phyloP scores from a whole-genome alignment of 139 green algal species.

The Pleodorina starrii region DNA sequence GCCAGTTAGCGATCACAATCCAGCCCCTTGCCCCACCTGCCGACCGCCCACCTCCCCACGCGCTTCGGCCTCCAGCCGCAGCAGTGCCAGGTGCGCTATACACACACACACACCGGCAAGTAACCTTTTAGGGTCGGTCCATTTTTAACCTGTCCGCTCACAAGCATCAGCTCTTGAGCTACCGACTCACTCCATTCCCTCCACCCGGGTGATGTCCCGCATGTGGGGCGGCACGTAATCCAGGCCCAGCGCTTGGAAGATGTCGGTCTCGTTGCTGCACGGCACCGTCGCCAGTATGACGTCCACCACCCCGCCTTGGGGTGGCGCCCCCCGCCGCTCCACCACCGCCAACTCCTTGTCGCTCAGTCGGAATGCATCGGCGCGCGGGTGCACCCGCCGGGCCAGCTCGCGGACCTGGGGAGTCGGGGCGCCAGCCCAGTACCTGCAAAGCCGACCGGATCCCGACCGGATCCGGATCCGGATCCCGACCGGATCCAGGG shows the following conservation, averaged over 20 bases:
- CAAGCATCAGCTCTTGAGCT: too few relatives aligned
- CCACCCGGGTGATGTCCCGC: conserved; percentile 41
- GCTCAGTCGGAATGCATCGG: conserved; percentile 54
- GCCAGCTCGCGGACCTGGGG: not conserved
- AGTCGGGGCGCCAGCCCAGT: conserved; percentile 52
- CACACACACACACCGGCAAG: too few relatives aligned
- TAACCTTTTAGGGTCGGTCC: too few relatives aligned
- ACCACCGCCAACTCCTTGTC: conserved; percentile 54
- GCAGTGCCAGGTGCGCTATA: too few relatives aligned
- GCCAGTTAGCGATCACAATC: too few relatives aligned
- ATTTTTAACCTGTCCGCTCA: too few relatives aligned
- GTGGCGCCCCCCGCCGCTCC: not conserved
- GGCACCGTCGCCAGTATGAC: not conserved
- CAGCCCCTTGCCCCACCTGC: too few relatives aligned
- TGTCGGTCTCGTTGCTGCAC: conserved; percentile 61
- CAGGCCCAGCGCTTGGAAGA: conserved; percentile 67
- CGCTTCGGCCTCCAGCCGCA: too few relatives aligned
- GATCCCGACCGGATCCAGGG: not conserved
- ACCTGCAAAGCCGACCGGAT: conserved; percentile 26
- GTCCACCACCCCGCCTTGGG: not conserved
- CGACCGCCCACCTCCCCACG: too few relatives aligned
- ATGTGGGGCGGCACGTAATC: conserved; percentile 67
- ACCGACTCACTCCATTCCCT: too few relatives aligned
- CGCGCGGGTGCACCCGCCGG: conserved; percentile 28
- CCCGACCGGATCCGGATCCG: not conserved